Evolutionary conservation across 2,329 filamentous ascomycete genomes (phyloP), one percentile per base, ranked within the genome.

Genomic region (Pseudopithomyces chartarum): DNA sequence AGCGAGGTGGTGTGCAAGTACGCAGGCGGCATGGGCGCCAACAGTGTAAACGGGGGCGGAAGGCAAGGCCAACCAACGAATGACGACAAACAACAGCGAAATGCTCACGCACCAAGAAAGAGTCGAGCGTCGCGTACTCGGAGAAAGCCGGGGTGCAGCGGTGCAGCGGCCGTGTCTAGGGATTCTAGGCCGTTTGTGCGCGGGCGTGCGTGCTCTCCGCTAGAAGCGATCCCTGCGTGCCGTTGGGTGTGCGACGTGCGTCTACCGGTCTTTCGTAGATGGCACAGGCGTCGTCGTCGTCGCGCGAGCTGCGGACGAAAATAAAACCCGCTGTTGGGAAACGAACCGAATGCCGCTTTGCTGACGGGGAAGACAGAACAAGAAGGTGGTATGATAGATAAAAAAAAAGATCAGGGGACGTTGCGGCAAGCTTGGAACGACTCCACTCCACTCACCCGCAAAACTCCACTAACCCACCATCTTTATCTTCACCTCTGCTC

Each of bases 21-120:
- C n/a, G n/a, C n/a, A 19, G 20, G 34, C 20, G n/a, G 20, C 46
- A 17, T 39, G 34, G 34, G 19, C 46, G 33, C 19, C 45, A 38
- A 23, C 13, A 26, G n/a, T 20, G 32, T 23, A 17, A 38, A 23
- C 39, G n/a, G 17, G 13, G 15, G 20, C 6, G 29, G 12, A 26
- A 26, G 13, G 23, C 6, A 34, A 22, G 19, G 19, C 19, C 4
- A 29, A 20, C 46, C 46, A 49, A 19, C 33, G 13, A 39, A 36
- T 49, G 46, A 43, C 26, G 49, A 43, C 49, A 43, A 33, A 33
- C 38, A 44, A 38, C 22, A 38, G 26, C 33, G 51, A 46, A 44
- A 34, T 36, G 33, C 38, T 20, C 17, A 39, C 29, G 22, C 26
- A 34, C 47, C 48, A 10, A 38, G 40, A 53, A 38, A 17, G 50